Evolutionary conservation across 1,284 basidiomycete genomes (phyloP), one percentile per base, ranked within the genome.

Genomic region (Ustanciosporium gigantosporum): DNA sequence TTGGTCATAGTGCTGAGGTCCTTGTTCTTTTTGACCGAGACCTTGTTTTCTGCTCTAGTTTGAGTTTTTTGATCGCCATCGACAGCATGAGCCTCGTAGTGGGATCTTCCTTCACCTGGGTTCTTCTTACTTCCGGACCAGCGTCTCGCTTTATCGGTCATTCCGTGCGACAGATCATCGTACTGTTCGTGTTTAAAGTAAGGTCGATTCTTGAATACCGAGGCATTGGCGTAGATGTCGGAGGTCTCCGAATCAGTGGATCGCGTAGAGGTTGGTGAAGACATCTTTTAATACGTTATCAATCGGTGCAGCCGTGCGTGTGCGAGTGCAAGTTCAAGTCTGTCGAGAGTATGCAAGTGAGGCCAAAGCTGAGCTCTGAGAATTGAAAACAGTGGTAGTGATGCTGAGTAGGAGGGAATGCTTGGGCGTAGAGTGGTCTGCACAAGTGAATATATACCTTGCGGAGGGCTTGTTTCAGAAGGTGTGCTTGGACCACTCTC

Each of bases 1-100:
- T 61, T 61, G 9, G 48, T 31, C 21, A 41, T 39, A 0, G 58
- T 61, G 8, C 46, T 39, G 24, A 61, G 35, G 37, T 61, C 58
- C 35, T 56, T 61, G 31, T 61, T 61, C 47, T 61, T 61, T 41
- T 61, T 61, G 17, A 61, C 43, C 17, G 32, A 29, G n/a, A 61
- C 46, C 16, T 50, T 41, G 15, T 46, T 31, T 22, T 61, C 41
- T 14, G 46, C 32, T 8, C 19, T 41, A 24, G 17, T 27, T 6
- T 24, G 40, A 3, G 53, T 61, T 2, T 21, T 37, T 20, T 53
- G 50, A 19, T 50, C 46, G 9, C 36, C 37, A 2, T 5, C 32
- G 27, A 21, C 42, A 27, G 43, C 23, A n/a, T 51, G 29, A 14
- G 36, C 16, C 37, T 61, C 58, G 25, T 47, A 47, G 25, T 61